Conservation (phyloP, 2,329 filamentous ascomycete species). For the Trichoderma asperellum region DNA sequence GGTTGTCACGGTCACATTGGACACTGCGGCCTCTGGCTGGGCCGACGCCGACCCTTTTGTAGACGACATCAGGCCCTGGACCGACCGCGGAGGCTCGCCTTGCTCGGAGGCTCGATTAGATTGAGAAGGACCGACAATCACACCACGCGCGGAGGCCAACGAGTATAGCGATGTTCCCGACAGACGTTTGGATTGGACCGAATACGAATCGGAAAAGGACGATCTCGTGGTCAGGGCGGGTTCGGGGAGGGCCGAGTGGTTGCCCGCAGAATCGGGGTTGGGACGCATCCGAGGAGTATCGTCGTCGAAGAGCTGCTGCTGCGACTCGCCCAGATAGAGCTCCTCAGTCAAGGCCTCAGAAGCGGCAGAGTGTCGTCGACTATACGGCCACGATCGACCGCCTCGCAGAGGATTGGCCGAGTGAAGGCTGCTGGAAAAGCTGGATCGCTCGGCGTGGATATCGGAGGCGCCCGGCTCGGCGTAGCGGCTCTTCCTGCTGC, state of each 20-base stretch:
- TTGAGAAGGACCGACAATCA: slow-evolving; percentile 50
- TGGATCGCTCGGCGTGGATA: slow-evolving; percentile 61
- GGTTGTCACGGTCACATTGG: slow-evolving; percentile 58
- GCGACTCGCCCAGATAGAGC: slow-evolving; percentile 42
- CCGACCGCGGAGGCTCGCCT: slow-evolving; percentile 47
- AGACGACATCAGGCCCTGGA: slow-evolving; percentile 53
- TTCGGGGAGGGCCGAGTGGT: slow-evolving; percentile 51
- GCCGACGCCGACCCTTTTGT: slow-evolving; percentile 47
- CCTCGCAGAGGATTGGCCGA: slow-evolving; percentile 49
- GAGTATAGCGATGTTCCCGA: slow-evolving; percentile 77
- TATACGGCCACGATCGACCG: slow-evolving; percentile 47
- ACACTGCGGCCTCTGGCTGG: slow-evolving; percentile 56
- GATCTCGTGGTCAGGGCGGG: slow-evolving; percentile 50
- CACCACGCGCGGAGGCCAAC: slow-evolving; percentile 62
- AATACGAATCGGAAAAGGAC: slow-evolving; percentile 55
- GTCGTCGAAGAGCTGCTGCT: slow-evolving; percentile 52
- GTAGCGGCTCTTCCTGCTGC: slow-evolving; percentile 59
- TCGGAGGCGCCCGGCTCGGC: slow-evolving; percentile 63
- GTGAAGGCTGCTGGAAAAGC: slow-evolving; percentile 63
- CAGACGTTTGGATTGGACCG: slow-evolving; percentile 60
- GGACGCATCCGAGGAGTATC: slow-evolving; percentile 53
- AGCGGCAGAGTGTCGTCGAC: slow-evolving; percentile 49
- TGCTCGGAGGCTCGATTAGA: slow-evolving; percentile 58
- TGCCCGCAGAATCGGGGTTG: slow-evolving; percentile 35
- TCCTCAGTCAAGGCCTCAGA: slow-evolving; percentile 50